phyloP scores from a whole-genome alignment of 805 yeast species.

The Candida gorgasii region DNA sequence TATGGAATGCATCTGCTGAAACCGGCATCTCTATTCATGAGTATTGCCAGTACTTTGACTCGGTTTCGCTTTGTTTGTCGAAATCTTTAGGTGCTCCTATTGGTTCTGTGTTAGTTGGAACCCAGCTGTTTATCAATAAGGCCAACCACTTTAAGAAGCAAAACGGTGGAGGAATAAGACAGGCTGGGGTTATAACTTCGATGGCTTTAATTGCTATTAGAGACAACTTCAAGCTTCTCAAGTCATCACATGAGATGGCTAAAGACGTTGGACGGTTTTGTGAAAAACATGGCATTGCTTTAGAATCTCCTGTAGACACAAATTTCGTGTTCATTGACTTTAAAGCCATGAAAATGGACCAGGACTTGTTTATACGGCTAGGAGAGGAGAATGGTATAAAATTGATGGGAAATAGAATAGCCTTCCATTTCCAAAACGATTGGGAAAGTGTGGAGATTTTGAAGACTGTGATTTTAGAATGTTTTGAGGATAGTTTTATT shows the following conservation, averaged over 20 bases:
- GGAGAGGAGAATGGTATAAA: conserved; percentile 63
- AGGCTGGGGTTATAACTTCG: conserved; percentile 74
- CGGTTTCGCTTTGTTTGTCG: conserved; percentile 87
- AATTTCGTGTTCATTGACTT: conserved; percentile 80
- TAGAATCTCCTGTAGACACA: conserved; percentile 79
- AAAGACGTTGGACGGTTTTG: conserved; percentile 56
- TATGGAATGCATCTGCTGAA: conserved; percentile 85
- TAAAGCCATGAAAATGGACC: conserved; percentile 53
- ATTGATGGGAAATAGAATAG: conserved; percentile 71
- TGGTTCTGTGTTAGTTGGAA: conserved; percentile 84
- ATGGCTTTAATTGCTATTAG: conserved; percentile 83
- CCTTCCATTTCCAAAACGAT: conserved; percentile 63
- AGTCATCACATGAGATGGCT: conserved; percentile 52
- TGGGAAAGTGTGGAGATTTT: conserved; percentile 31
- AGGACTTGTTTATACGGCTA: conserved; percentile 50
- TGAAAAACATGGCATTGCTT: conserved; percentile 49
- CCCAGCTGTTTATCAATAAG: conserved; percentile 54
- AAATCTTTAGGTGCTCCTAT: conserved; percentile 93
- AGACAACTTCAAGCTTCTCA: conserved; percentile 63
- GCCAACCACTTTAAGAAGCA: conserved; percentile 89
- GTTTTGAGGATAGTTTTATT: conserved; percentile 52
- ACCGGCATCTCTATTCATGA: conserved; percentile 68
- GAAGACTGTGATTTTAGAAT: conserved; percentile 56
- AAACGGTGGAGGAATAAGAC: conserved; percentile 92
- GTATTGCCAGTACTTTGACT: conserved; percentile 77